Percentiles rank a stretch among this genome's conserved stretches.
phyloP scores from a whole-genome alignment of 768 basidiomycete species.

The Tricholoma matsutake region DNA sequence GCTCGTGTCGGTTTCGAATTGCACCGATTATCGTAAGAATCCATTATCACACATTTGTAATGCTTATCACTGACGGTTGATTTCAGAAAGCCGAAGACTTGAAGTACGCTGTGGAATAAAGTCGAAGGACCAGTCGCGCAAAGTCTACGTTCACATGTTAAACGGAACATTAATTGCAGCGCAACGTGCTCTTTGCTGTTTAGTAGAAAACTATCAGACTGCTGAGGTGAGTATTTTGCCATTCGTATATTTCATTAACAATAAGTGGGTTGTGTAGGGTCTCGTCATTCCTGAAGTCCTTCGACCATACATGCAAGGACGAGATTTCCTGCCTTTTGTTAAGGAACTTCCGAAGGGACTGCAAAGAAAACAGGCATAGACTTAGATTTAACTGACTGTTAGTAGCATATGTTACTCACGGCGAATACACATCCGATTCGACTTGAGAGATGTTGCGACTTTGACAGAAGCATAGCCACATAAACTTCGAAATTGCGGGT shows the following conservation, averaged over 20 bases:
- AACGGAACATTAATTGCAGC: conserved; percentile 98
- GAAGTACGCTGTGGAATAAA: conserved; percentile 95
- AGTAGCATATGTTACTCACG: neutral
- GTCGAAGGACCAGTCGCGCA: conserved; percentile 83
- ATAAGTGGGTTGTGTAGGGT: conserved; percentile 53
- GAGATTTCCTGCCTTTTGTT: conserved; percentile 83
- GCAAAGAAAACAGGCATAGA: conserved; percentile 63
- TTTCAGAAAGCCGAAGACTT: conserved; percentile 82
- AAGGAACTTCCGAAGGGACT: conserved; percentile 77
- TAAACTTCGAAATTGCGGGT: conserved; percentile 5
- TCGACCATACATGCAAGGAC: conserved; percentile 93
- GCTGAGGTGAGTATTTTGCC: conserved; percentile 61
- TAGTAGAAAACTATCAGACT: conserved; percentile 99
- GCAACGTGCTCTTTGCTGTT: conserved; percentile 91
- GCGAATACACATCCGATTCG: neutral
- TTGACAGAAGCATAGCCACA: conserved; percentile 6
- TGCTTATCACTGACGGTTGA: conserved; percentile 5
- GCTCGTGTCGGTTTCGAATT: conserved; percentile 96
- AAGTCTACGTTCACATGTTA: conserved; percentile 98
- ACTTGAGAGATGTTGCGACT: too few relatives aligned
- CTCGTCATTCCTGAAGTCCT: conserved; percentile 87
- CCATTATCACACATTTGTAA: neutral
- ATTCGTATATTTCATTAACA: conserved; percentile 5
- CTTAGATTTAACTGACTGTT: neutral
- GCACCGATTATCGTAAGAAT: conserved; percentile 95